Base-by-base conservation (phyloP, 768 basidiomycete species). In the Mycena kentingensis region DNA sequence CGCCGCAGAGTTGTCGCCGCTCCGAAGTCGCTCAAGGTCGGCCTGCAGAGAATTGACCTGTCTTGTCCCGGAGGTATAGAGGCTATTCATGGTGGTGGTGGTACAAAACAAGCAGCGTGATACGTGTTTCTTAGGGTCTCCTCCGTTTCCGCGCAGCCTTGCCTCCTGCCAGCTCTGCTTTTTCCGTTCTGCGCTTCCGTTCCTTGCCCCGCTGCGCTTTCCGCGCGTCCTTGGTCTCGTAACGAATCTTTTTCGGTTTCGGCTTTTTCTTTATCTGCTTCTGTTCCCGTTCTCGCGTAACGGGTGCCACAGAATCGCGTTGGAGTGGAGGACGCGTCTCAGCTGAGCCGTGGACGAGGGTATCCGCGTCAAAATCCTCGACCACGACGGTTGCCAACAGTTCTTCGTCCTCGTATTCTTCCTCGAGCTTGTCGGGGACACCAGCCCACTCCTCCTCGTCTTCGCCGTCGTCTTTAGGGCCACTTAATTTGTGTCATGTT, bases 11-110 rank as follows among this genome's bases (percentile, higher is more conserved):
- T 75, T 77, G 63, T 95, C 93, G 12, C 91, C 92, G 72, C 79
- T 82, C 48, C 84, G 82, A 59, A 98, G 77, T 22, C 87, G 81
- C 55, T 92, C 88, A 32, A 98, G 73, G 74, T 98, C 95, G 4
- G 88, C 81, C 59, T 90, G 84, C 38, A 98, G 80, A 0, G 91
- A 90, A 67, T 84, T 87, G 26, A 93, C 92, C 70, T 98, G 95
- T 29, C 95, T 82, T 18, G 96, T 88, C 3, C 93, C 95, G 34
- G 90, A 87, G 0, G 93, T 93, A 73, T 97, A 98, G 15, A 98
- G 79, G 29, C 93, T 94, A 72, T 98, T 96, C 95, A 98, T 98
- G 32, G 67, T 50, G 49, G 41, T 56, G 46, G 42, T 28, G 26
- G n/a, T 32, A 16, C 42, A 12, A 16, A 32, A 26, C 38, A 22